Percentiles rank a stretch among this genome's conserved stretches.
Evolutionary conservation across 1,284 basidiomycete genomes (phyloP).

Genomic region (Microstroma glucosiphilum): DNA sequence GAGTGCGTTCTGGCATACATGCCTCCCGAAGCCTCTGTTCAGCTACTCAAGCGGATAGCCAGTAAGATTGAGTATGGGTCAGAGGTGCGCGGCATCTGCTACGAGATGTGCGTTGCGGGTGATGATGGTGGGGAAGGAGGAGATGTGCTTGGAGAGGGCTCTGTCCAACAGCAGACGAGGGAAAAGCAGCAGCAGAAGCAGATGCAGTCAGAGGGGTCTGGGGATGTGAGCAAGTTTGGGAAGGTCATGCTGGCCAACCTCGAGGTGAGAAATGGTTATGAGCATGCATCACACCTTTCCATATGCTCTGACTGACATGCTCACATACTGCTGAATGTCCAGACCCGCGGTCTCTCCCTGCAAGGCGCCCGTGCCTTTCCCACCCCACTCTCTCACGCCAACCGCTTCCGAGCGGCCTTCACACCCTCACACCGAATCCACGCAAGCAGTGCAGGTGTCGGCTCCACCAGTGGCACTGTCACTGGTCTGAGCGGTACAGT

Average conservation of each 20-base stretch:
- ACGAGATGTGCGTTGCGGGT: slow-evolving; percentile 45
- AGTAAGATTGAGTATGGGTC: slow-evolving; percentile 12
- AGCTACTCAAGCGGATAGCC: slow-evolving; percentile 22
- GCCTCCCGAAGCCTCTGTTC: slow-evolving; percentile 20
- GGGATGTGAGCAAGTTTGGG: slow-evolving; percentile 30
- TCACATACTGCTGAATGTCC: neutral
- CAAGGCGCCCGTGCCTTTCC: slow-evolving; percentile 37
- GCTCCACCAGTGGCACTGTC: neutral
- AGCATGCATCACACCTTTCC: neutral
- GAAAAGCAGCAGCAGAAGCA: neutral
- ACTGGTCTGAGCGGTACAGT: too few species aligned
- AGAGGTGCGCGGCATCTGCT: slow-evolving; percentile 25
- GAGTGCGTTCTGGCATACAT: slow-evolving; percentile 49
- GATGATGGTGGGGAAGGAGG: slow-evolving; percentile 11
- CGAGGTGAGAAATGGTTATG: slow-evolving; percentile 19
- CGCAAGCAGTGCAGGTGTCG: neutral
- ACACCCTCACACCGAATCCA: neutral
- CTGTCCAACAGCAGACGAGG: neutral
- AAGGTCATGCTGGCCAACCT: slow-evolving; percentile 49
- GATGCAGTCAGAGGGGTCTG: neutral
- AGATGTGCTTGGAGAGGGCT: too few species aligned
- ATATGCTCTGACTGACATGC: too few species aligned
- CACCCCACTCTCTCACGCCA: slow-evolving; percentile 25
- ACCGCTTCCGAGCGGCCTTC: slow-evolving; percentile 23
- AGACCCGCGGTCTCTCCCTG: slow-evolving; percentile 33